These are phyloP conservation scores for Coemansia sp. DNA, from an alignment of 192 early-diverging fungal genomes.

Conservation along the genomic window DNA sequence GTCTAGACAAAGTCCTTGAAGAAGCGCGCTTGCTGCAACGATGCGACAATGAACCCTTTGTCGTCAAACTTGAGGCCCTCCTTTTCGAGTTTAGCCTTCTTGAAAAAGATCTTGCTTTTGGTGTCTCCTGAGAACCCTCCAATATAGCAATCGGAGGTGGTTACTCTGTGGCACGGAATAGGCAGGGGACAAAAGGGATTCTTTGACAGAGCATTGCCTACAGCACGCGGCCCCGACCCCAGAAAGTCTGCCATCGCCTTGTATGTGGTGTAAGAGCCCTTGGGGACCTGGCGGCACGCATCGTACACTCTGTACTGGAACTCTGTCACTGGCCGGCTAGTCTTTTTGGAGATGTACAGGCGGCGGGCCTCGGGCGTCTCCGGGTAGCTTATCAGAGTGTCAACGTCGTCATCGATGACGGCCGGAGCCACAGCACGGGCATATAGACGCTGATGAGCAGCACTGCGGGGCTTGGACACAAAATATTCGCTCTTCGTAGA, in stretches of 20 bases:
- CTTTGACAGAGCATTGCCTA: slow-evolving; percentile 66
- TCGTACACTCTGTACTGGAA: slow-evolving; percentile 80
- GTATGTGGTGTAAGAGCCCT: slow-evolving; percentile 68
- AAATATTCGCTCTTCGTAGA: slow-evolving; percentile 26
- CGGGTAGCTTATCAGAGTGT: slow-evolving; percentile 55
- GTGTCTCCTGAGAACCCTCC: slow-evolving; percentile 71
- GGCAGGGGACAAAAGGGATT: slow-evolving; percentile 74
- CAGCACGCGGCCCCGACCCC: slow-evolving; percentile 63
- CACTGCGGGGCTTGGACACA: slow-evolving; percentile 24
- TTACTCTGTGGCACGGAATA: slow-evolving; percentile 72
- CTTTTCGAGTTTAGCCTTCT: slow-evolving; percentile 65
- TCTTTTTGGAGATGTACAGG: slow-evolving; percentile 58
- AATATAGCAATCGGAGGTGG: slow-evolving; percentile 63
- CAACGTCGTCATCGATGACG: slow-evolving; percentile 52
- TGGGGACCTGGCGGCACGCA: slow-evolving; percentile 64
- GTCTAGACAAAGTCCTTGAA: slow-evolving; percentile 52
- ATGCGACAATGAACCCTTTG: slow-evolving; percentile 47
- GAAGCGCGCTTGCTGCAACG: slow-evolving; percentile 47
- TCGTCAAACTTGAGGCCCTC: slow-evolving; percentile 68
- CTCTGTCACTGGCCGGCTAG: slow-evolving; percentile 62
- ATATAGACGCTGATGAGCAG: slow-evolving; percentile 35
- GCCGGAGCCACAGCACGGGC: slow-evolving; percentile 33
- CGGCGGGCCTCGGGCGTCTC: slow-evolving; percentile 46
- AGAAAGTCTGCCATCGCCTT: slow-evolving; percentile 66
- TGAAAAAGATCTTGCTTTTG: slow-evolving; percentile 65